Base-by-base conservation (phyloP, 1,284 basidiomycete species). In the Ceratobasidium sp. region DNA sequence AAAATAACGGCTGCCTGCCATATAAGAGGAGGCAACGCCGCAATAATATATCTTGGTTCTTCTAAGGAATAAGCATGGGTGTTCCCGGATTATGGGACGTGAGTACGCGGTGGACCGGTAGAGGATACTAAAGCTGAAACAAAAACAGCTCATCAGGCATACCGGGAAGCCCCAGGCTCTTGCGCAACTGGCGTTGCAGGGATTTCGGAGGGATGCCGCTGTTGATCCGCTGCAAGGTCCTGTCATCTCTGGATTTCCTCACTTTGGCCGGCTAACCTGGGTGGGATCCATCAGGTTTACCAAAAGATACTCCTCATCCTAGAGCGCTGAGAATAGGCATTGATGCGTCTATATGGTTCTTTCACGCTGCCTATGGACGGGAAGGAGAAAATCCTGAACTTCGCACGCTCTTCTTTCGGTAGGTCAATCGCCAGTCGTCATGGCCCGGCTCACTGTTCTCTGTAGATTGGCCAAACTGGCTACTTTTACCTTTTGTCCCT, bases 401-500 rank as follows among this genome's bases (percentile, higher is more conserved):
- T 21, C 79, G 83, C 1, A 82, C 80, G n/a, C 78, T 87, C 50
- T 86, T 85, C 77, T 85, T 81, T 78, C 83, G 84, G 65, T 70
- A 43, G 12, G 65, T 58, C 36, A 12, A 16, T 18, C 57, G 2
- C 10, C 36, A 55, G 3, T 43, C 16, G 23, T 45, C 16, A 34
- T 28, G 45, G 30, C 16, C n/a, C 8, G 48, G 23, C 32, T 32
- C 30, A 58, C 21, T 80, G 84, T 32, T 26, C 36, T 12, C 9
- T 41, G 14, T 23, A 70, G 65, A 2, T 58, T 76, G 34, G 87
- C 88, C 34, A 87, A 87, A 12, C 85, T 98, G 1, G 86, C 94
- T 77, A 85, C 85, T 65, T 85, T 89, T 14, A 94, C 95, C 0
- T 87, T 97, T 74, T 85, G 95, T 23, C 93, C 94, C 0, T 83